Evolutionary conservation across 305 asterid species (phyloP), one percentile per base, ranked within the genome.

Genomic region (Fraxinus sp.): DNA sequence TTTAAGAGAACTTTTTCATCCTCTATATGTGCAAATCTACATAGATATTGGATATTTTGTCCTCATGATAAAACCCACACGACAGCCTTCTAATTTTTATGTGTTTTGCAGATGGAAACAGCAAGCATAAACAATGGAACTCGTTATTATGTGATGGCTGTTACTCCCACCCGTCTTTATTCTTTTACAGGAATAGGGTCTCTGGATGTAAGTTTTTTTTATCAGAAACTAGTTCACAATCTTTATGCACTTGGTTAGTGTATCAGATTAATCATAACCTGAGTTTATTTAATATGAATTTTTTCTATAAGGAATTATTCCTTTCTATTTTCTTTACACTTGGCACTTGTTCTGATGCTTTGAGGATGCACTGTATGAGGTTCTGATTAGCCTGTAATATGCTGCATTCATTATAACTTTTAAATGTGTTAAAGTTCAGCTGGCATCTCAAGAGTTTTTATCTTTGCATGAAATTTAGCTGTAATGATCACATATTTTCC

Each of bases 151-250:
- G 94, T 94, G 88, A 96, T 96, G 99, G 99, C 98, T 68, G 99
- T 96, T 82, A 96, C 99, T 84, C 98, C 99, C 59, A 96, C 98
- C 33, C 87, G 99, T 73, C 98, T 94, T 84, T 96, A 94, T 89
- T 93, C 99, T 75, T 96, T 92, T 88, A 94, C 98, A 30, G 98
- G 99, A 84, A 70, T 91, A 36, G 99, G 99, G 75, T 91, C 95
- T n/a, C 85, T 92, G 83, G 99, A 96, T 72, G 99, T 94, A 90
- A 88, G 90, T 85, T 86, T 80, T 72, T 73, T 83, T 28, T 30
- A 71, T 57, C 62, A 76, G 77, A 9, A 52, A 16, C 41, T 26
- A 76, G 33, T 20, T 39, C 62, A 74, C 59, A 14, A 4, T 49
- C 79, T 13, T 79, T 75, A 78, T 83, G 75, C 78, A 57, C 76